phyloP scores from a whole-genome alignment of 1,284 basidiomycete species.

The Microbotryum lychnidis-dioicae region DNA sequence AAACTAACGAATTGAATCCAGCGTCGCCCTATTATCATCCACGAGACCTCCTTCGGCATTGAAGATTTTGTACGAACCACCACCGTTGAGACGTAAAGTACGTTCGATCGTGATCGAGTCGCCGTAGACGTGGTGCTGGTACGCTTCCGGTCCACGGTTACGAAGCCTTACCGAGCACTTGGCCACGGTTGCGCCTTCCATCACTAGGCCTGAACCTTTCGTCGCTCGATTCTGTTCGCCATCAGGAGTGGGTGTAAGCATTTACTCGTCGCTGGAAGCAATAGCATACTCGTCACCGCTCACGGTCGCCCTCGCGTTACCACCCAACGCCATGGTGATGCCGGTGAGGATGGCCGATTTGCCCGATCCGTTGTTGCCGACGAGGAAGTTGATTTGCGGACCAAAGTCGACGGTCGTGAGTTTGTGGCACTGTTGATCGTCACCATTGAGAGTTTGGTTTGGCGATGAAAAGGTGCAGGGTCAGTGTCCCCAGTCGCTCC shows the following conservation, averaged over 20 bases:
- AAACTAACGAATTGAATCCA: conserved; percentile 61
- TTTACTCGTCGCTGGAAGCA: background rate
- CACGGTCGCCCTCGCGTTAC: conserved; percentile 80
- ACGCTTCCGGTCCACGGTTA: conserved; percentile 85
- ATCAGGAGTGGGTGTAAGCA: background rate
- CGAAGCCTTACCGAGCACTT: conserved; percentile 58
- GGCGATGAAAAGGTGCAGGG: background rate
- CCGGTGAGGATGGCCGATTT: conserved; percentile 93
- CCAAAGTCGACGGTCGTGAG: conserved; percentile 63
- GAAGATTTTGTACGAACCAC: conserved; percentile 70
- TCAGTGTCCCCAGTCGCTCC: too few relatives aligned
- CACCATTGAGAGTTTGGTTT: background rate
- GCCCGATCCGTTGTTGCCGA: conserved; percentile 71
- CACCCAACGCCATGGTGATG: conserved; percentile 86
- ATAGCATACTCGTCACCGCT: conserved; percentile 31
- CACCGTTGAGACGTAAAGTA: conserved; percentile 64
- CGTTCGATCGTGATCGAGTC: conserved; percentile 78
- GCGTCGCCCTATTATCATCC: conserved; percentile 73
- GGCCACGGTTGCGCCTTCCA: conserved; percentile 20
- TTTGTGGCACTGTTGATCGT: conserved; percentile 57
- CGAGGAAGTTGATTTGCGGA: conserved; percentile 92
- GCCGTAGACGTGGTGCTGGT: conserved; percentile 70
- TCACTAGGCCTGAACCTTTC: conserved; percentile 29
- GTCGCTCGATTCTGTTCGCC: conserved; percentile 30
- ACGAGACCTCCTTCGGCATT: conserved; percentile 53